Evolutionary conservation across 306 rosid species (phyloP), one percentile per base, ranked within the genome.

Genomic region (Leucaena leucocephala): DNA sequence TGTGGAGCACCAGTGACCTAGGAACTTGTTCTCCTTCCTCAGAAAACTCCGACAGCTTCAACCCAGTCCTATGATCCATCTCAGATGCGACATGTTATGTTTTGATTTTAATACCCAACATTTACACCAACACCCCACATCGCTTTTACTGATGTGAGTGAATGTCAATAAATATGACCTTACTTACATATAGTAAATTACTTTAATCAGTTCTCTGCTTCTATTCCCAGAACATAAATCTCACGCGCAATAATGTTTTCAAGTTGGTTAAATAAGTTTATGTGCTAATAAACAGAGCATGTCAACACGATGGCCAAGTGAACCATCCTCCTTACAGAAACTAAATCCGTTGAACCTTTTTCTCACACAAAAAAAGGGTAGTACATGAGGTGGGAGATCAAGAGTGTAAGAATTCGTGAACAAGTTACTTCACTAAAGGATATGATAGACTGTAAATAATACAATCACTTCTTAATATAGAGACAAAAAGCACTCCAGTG

Each of bases 1-100:
- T 89, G 19, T 94, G 97, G 98, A 86, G 54, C 76, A 84, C 88
- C 0, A 91, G 90, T 57, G 97, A 89, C 33, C 86, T 85, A 22
- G 93, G 85, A 27, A 84, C 87, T 72, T 81, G 88, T 82, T 82
- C 82, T 58, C 87, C 96, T 48, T 35, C 75, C 72, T 61, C 74
- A 5, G 86, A 76, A 78, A 80, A 76, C 71, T 22, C 71, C 5
- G 12, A 58, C 78, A 73, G 66, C 57, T 82, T 76, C 81, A 76
- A 82, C 61, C 40, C 2, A 40, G 75, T 72, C 45, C 40, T 66
- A 19, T 44, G 16, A 78, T 79, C 63, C 49, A 40, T 79, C 82
- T 12, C 17, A 5, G 40, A 61, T 27, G 16, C 38, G 17, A 27
- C 39, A 11, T 59, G 39, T 27, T 9, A 11, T 27, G n/a, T 33